Evolutionary conservation across 2,329 filamentous ascomycete genomes (phyloP).

Genomic region (Xenoacremonium recifei): DNA sequence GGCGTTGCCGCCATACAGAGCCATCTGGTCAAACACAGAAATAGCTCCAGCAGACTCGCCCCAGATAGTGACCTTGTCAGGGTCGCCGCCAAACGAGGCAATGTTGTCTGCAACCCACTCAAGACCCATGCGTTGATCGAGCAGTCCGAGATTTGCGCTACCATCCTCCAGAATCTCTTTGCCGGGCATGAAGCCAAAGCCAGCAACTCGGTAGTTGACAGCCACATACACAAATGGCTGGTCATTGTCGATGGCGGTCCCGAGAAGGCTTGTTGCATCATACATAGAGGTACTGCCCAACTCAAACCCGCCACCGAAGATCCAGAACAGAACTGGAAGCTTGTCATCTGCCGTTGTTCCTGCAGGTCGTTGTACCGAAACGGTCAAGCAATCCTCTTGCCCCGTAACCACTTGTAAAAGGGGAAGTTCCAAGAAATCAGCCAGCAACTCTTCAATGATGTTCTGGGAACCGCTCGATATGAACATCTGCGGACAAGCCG

Average conservation of each 20-base stretch:
- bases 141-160: slow-evolving; percentile 66
- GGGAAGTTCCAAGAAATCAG: slow-evolving; percentile 51
- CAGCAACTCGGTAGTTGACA: slow-evolving; percentile 75
- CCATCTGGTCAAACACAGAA: slow-evolving; percentile 74
- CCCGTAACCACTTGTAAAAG: slow-evolving; percentile 55
- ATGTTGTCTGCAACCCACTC: slow-evolving; percentile 81
- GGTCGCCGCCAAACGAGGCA: slow-evolving; percentile 73
- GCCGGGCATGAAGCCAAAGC: slow-evolving; percentile 72
- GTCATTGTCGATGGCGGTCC: slow-evolving; percentile 38
- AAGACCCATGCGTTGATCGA: slow-evolving; percentile 70
- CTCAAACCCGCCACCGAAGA: slow-evolving; percentile 66
- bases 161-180: slow-evolving; percentile 67
- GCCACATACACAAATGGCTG: slow-evolving; percentile 70
- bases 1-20: slow-evolving; percentile 69
- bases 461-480: slow-evolving; percentile 48
- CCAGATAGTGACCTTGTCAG: slow-evolving; percentile 76
- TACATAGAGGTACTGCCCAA: slow-evolving; percentile 52
- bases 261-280: slow-evolving; percentile 47
- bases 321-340: slow-evolving; percentile 69
- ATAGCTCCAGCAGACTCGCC: slow-evolving; percentile 72
- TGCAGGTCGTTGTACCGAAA: slow-evolving; percentile 58
- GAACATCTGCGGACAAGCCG: slow-evolving; percentile 71
- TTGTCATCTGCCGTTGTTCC: slow-evolving; percentile 54
- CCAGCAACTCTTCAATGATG: slow-evolving; percentile 44
- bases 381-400: slow-evolving; percentile 63